Evolutionary conservation across 192 early-diverging fungal species (phyloP), one percentile per base, ranked within the genome.

Genomic region (Entophlyctis luteolus): DNA sequence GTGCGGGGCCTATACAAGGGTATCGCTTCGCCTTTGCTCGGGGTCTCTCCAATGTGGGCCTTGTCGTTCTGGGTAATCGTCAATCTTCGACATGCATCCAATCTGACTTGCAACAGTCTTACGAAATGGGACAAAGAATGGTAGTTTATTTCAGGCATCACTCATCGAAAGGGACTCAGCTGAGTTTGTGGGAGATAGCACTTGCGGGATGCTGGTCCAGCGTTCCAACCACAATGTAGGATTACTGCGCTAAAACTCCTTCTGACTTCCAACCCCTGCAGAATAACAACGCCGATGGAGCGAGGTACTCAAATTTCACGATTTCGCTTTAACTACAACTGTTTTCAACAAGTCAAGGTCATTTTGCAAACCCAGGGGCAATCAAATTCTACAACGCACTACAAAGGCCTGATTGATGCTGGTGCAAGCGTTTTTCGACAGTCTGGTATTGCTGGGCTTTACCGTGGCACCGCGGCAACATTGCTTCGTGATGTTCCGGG

Each of bases 281-380:
- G n/a, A n/a, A 71, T 95, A 53, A 94, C 91, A 87, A 85, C 89
- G 23, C 93, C 93, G 33, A 88, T 86, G 71, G 93, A 95, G 74
- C 86, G 93, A 48, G n/a, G n/a, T n/a, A n/a, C n/a, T n/a, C n/a
- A n/a, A n/a, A n/a, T n/a, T n/a, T n/a, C n/a, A n/a, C n/a, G n/a
- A n/a, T n/a, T n/a, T n/a, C n/a, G n/a, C n/a, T n/a, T n/a, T n/a
- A n/a, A n/a, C n/a, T n/a, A n/a, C n/a, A n/a, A n/a, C n/a, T n/a
- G n/a, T n/a, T n/a, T n/a, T n/a, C n/a, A n/a, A n/a, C n/a, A n/a
- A n/a, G 86, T 95, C 78, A 95, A 95, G 81, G 89, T 91, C 38
- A 76, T 90, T 50, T 81, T 95, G 65, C 93, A 95, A 74, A 88
- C 87, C n/a, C 77, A 74, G 37, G 81, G 68, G 39, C 57, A 59